A percentile compares a stretch with the other conserved stretches of the same genome.
These are phyloP conservation scores for Lathyrus sativus DNA, from an alignment of 306 rosid genomes.

Conservation along the genomic window DNA sequence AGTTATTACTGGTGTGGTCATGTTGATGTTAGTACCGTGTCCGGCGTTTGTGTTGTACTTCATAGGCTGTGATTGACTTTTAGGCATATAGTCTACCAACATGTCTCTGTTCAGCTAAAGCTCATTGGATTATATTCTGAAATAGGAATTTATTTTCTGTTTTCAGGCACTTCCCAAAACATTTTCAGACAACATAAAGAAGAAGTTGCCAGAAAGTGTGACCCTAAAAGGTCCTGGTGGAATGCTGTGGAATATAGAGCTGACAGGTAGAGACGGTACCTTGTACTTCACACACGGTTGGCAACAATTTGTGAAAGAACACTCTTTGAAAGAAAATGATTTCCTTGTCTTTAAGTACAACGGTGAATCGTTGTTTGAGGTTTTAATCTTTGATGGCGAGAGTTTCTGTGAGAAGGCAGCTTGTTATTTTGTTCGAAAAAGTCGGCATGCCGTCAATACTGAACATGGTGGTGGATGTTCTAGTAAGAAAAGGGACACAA, in stretches of 20 bases:
- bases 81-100: background rate
- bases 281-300: conserved; percentile 58
- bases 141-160: conserved; percentile 14
- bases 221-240: conserved; percentile 71
- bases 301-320: conserved; percentile 63
- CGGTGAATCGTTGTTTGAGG: conserved; percentile 61
- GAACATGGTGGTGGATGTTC: conserved; percentile 37
- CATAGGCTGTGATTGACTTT: background rate
- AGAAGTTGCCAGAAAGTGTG: conserved; percentile 57
- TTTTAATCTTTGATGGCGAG: conserved; percentile 56
- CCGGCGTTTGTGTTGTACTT: background rate
- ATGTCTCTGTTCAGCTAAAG: background rate
- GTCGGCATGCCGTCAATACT: conserved; percentile 36
- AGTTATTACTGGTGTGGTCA: background rate
- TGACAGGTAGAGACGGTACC: conserved; percentile 46
- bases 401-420: conserved; percentile 68
- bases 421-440: conserved; percentile 61
- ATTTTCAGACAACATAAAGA: conserved; percentile 52
- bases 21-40: background rate
- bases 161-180: conserved; percentile 66
- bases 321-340: conserved; percentile 62
- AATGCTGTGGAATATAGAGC: conserved; percentile 54
- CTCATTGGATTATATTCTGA: conserved; percentile 12
- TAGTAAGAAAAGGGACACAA: conserved; percentile 41
- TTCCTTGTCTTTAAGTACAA: conserved; percentile 70